Conservation (phyloP, 2,329 filamentous ascomycete genomes). For the Aspergillus arachidicola region DNA sequence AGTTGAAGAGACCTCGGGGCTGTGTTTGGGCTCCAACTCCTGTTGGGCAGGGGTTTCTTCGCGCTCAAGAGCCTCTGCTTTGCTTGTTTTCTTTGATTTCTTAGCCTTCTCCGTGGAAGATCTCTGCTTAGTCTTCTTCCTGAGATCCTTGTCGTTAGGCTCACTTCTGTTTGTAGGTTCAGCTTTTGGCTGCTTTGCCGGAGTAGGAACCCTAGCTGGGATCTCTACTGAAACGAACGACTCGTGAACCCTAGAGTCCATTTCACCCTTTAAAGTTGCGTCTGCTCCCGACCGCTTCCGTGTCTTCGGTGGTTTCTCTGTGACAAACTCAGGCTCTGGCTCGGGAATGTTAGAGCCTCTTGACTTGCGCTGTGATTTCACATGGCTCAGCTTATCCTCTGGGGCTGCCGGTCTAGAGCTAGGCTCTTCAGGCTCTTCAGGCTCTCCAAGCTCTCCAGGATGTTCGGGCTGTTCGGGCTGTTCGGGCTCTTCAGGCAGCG, state of each 20-base stretch:
- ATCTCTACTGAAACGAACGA: slow-evolving; percentile 36
- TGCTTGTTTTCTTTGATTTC: slow-evolving; percentile 23
- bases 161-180: slow-evolving; percentile 19
- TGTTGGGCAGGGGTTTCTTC: slow-evolving; percentile 5
- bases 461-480: no score
- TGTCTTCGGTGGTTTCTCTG: background rate
- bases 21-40: background rate
- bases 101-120: slow-evolving; percentile 33
- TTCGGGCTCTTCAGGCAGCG: background rate
- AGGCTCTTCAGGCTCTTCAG: background rate
- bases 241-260: slow-evolving; percentile 25
- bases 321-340: background rate
- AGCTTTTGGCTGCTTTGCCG: slow-evolving; percentile 35
- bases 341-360: slow-evolving; percentile 8
- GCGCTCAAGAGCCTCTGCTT: slow-evolving; percentile 10
- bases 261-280: slow-evolving; percentile 12
- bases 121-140: slow-evolving; percentile 33
- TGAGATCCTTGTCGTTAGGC: slow-evolving; percentile 22
- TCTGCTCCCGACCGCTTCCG: slow-evolving; percentile 7
- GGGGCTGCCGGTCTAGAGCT: slow-evolving; percentile 3
- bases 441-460: no score
- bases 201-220: slow-evolving; percentile 24
- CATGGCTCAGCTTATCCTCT: background rate
- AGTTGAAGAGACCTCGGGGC: background rate
- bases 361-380: slow-evolving; percentile 1